Conservation (phyloP, 2,329 filamentous ascomycete genomes). For the Pestalotiopsis sp. region DNA sequence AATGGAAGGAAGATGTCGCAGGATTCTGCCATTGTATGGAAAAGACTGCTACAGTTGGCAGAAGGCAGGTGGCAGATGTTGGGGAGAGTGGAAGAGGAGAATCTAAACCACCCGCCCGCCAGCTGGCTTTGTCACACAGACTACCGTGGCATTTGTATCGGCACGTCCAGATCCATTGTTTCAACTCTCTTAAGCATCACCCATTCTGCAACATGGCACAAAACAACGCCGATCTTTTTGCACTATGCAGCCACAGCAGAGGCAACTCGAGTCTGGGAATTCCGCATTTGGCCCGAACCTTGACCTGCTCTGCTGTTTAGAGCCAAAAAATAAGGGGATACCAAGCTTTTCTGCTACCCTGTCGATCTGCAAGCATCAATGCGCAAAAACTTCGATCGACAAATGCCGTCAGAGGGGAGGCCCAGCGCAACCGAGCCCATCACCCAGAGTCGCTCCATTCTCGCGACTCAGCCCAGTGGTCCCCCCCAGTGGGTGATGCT, state of each 20-base stretch:
- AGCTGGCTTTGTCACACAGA: neutral
- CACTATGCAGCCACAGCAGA: neutral
- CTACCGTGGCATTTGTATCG: neutral
- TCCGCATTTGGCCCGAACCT: neutral
- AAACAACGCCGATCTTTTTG: neutral
- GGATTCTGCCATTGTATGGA: too few species aligned
- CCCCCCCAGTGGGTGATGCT: neutral
- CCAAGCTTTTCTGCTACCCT: conserved; percentile 10
- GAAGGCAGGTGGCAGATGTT: too few species aligned
- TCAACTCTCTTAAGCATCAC: conserved; percentile 5
- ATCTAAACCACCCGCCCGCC: neutral
- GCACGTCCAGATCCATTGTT: conserved; percentile 6
- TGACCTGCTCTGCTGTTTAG: neutral
- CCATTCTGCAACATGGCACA: conserved; percentile 8
- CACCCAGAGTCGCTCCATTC: neutral
- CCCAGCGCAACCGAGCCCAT: neutral
- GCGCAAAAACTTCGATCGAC: neutral
- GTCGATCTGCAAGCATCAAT: conserved; percentile 6
- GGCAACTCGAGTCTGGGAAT: neutral
- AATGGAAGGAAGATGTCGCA: too few species aligned
- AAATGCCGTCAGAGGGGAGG: neutral
- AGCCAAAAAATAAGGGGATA: neutral
- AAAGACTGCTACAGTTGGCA: too few species aligned
- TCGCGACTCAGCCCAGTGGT: neutral
- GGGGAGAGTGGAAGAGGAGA: too few species aligned